A percentile compares a stretch with the other conserved stretches of the same genome.
These are phyloP conservation scores for Zygoascus meyerae DNA, from an alignment of 1,139 yeast species.

Conservation along the genomic window DNA sequence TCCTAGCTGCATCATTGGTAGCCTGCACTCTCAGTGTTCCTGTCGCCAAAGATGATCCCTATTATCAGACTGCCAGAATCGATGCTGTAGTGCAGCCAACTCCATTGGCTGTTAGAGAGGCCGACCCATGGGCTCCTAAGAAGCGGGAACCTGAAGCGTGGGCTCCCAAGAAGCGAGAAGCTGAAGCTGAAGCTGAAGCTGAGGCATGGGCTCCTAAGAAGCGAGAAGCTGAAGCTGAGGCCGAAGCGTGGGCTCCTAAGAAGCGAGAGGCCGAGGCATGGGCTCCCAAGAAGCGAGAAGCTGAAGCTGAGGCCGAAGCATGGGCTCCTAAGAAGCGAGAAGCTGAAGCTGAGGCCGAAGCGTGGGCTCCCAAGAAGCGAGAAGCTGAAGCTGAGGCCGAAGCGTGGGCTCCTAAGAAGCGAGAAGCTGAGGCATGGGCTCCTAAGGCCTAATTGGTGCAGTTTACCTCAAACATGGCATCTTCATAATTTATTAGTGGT, in stretches of 20 bases:
- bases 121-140: constrained; percentile 1
- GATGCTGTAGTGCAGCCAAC: not conserved
- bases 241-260: constrained; percentile 5
- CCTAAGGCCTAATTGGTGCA: not conserved
- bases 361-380: constrained; percentile 5
- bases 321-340: constrained; percentile 6
- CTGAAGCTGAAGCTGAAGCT: constrained; percentile 4
- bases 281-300: constrained; percentile 5
- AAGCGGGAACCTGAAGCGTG: constrained; percentile 2
- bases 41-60: not conserved
- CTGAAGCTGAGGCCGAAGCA: constrained; percentile 3
- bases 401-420: constrained; percentile 5
- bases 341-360: constrained; percentile 7
- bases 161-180: not conserved
- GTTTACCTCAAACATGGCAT: no score
- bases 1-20: constrained; percentile 3
- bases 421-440: constrained; percentile 6
- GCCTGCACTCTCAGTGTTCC: constrained; percentile 3
- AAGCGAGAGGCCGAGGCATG: constrained; percentile 5
- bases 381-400: constrained; percentile 6
- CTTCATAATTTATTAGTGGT: no score
- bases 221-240: constrained; percentile 7
- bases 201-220: constrained; percentile 6
- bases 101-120: not conserved
- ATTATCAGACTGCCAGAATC: no score